Conservation (phyloP, 805 yeast species). For the Sugiyamaella lignohabitans region DNA sequence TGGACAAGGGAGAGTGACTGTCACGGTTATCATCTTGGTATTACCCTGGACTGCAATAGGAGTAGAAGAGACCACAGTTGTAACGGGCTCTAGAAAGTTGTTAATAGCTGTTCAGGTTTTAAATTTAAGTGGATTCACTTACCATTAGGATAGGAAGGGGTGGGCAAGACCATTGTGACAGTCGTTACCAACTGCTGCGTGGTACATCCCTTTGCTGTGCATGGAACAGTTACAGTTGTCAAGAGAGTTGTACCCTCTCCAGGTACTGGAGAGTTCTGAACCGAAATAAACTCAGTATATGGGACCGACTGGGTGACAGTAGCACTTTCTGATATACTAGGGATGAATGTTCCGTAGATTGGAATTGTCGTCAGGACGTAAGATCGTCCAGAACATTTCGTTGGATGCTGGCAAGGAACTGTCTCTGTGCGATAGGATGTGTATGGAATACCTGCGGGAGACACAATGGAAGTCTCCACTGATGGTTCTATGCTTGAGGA, state of each 20-base stretch:
- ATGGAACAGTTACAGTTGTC: slow-evolving; percentile 18
- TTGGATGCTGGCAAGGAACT: background rate
- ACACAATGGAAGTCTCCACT: background rate
- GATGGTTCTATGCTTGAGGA: background rate
- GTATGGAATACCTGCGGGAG: background rate
- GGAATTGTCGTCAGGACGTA: slow-evolving; percentile 1
- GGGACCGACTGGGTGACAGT: background rate
- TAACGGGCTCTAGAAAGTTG: background rate
- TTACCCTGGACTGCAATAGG: background rate
- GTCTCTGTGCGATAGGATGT: slow-evolving; percentile 4
- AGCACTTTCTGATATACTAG: background rate
- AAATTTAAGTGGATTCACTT: slow-evolving; percentile 3
- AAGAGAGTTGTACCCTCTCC: slow-evolving; percentile 5
- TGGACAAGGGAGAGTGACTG: slow-evolving; percentile 14
- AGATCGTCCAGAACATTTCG: background rate
- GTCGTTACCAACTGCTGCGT: slow-evolving; percentile 11
- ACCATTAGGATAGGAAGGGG: slow-evolving; percentile 9
- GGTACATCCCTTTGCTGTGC: slow-evolving; percentile 14
- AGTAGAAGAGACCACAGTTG: slow-evolving; percentile 8
- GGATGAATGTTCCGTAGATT: background rate
- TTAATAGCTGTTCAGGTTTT: background rate
- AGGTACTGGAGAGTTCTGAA: background rate
- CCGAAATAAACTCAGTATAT: background rate
- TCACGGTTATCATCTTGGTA: slow-evolving; percentile 1
- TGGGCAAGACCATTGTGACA: slow-evolving; percentile 11